Evolutionary conservation across 1,284 basidiomycete species (phyloP).

Genomic region (Somion occarium): DNA sequence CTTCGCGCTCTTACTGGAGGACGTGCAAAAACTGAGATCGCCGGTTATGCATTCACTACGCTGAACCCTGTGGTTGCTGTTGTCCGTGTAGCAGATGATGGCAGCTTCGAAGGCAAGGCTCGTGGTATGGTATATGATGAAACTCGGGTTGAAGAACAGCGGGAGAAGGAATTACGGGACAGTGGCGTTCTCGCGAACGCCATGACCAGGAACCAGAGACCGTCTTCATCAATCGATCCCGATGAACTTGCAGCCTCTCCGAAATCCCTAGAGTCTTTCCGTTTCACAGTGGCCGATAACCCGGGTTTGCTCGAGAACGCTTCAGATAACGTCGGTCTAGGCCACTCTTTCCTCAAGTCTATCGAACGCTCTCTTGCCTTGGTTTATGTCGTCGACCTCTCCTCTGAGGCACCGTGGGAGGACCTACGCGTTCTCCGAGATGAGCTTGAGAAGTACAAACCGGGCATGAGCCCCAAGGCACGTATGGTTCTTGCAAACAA

Average conservation of each 20-base stretch:
- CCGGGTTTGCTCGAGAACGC: slow-evolving; percentile 88
- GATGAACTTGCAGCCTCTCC: slow-evolving; percentile 27
- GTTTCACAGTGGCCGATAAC: slow-evolving; percentile 97
- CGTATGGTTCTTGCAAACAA: slow-evolving; percentile 92
- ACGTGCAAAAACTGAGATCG: slow-evolving; percentile 82
- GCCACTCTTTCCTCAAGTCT: slow-evolving; percentile 90
- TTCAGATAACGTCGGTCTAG: slow-evolving; percentile 87
- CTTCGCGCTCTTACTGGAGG: slow-evolving; percentile 86
- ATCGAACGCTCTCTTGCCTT: slow-evolving; percentile 91
- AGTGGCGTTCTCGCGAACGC: slow-evolving; percentile 45
- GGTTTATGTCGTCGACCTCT: slow-evolving; percentile 90
- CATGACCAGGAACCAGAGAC: slow-evolving; percentile 46
- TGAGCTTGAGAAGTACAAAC: slow-evolving; percentile 84
- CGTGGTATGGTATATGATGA: slow-evolving; percentile 63
- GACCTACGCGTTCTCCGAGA: slow-evolving; percentile 70
- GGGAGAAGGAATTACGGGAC: slow-evolving; percentile 41
- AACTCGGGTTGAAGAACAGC: slow-evolving; percentile 57
- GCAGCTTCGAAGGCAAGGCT: slow-evolving; percentile 63
- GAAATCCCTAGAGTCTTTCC: slow-evolving; percentile 63
- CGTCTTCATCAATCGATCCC: neutral
- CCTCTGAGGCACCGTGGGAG: slow-evolving; percentile 65
- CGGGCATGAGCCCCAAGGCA: slow-evolving; percentile 72
- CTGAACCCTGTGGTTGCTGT: slow-evolving; percentile 95
- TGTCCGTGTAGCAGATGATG: slow-evolving; percentile 80
- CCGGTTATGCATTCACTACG: slow-evolving; percentile 92